Base-by-base conservation (phyloP, 2,329 filamentous ascomycete genomes). In the Neonectria hederae region DNA sequence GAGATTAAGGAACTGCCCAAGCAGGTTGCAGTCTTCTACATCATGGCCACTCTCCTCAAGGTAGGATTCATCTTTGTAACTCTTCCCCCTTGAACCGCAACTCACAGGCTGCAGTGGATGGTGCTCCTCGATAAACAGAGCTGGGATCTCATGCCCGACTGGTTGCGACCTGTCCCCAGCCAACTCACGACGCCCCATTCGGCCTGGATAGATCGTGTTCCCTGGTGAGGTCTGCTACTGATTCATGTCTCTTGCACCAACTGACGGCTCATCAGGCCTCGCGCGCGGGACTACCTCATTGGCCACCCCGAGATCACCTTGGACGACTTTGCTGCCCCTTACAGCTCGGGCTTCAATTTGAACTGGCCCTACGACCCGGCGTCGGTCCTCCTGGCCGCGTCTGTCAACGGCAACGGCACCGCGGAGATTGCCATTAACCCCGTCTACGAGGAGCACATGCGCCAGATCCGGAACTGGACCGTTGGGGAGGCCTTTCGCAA, bases 161-260 rank as follows among this genome's bases (percentile, higher is more conserved):
- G 75, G 75, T 67, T 77, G 4, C 68, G 71, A 24, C 75, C 75
- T 4, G 70, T 72, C 3, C 67, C 67, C 5, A 61, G 65, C n/a
- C 75, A 77, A 48, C 59, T 76, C 7, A 65, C 67, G 13, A 69
- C 64, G 10, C 68, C 69, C 11, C 75, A 77, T 43, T 71, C 74
- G 9, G 74, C 74, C 1, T 77, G 75, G 75, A 74, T 76, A 40
- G 75, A 77, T 53, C 69, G 75, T 2, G 74, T 77, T 46, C 74
- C 75, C 14, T 77, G 75, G 72, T 75, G 43, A 30, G 67, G 30
- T 19, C 30, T 32, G 11, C 21, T 38, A 30, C 21, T 49, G 54
- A 54, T 51, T 58, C 52, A 32, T 35, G 14, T 6, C 14, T 21
- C 11, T n/a, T 21, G 8, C 24, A 11, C 3, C 4, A 21, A 4